Percentiles rank a stretch among this genome's conserved stretches.
Conservation (phyloP, 2,329 filamentous ascomycete genomes). For the Elsinoe australis region DNA sequence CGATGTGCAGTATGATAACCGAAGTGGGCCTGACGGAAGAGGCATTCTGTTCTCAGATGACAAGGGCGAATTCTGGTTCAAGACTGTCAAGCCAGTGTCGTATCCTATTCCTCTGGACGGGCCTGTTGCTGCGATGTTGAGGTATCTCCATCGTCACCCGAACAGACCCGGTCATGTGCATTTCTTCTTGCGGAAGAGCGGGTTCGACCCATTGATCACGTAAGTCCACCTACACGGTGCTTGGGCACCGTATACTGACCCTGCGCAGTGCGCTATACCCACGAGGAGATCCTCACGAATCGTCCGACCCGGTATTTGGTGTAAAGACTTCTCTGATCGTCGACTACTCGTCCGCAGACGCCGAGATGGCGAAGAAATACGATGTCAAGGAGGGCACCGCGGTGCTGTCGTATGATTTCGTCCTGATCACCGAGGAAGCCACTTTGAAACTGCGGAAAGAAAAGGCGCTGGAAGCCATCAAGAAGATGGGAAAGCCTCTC, state of each 20-base stretch:
- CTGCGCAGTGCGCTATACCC: constrained; percentile 60
- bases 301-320: constrained; percentile 71
- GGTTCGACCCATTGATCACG: constrained; percentile 24
- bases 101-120: constrained; percentile 28
- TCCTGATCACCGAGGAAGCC: constrained; percentile 61
- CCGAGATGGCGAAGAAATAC: constrained; percentile 49
- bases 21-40: constrained; percentile 24
- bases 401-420: constrained; percentile 55
- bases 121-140: constrained; percentile 23
- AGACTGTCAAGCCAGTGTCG: constrained; percentile 25
- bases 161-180: constrained; percentile 27
- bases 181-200: constrained; percentile 23
- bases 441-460: constrained; percentile 55
- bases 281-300: constrained; percentile 67
- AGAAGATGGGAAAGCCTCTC: constrained; percentile 56
- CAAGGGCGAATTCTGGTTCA: constrained; percentile 25
- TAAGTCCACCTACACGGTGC: constrained; percentile 13
- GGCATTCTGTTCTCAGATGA: constrained; percentile 24
- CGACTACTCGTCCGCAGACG: constrained; percentile 45
- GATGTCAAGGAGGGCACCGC: constrained; percentile 53
- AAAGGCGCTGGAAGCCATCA: constrained; percentile 57
- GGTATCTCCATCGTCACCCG: constrained; percentile 23
- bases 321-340: constrained; percentile 68
- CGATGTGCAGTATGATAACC: constrained; percentile 26
- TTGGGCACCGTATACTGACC: neutral